Base-by-base conservation (phyloP, 495 filamentous ascomycete species). In the Penicillium parvum region DNA sequence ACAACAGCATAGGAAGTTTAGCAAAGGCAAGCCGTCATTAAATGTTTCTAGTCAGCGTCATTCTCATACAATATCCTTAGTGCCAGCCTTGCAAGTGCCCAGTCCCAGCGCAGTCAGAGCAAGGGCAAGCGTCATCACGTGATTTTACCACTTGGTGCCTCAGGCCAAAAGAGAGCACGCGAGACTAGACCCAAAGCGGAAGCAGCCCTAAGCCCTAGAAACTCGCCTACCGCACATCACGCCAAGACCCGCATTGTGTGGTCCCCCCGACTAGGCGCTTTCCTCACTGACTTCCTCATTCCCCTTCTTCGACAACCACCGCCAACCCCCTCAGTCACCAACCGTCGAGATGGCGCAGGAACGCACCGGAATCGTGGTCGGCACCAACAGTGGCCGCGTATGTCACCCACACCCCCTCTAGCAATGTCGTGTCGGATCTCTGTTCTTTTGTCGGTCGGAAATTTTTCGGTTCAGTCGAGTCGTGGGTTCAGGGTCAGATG, bases 311-410 rank as follows among this genome's bases (percentile, higher is more conserved):
- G 65, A 63, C 65, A 71, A 71, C 65, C 61, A 57, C 63, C 68
- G 65, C 62, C 68, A 68, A 71, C 57, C 63, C 60, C 54, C 42
- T 45, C 63, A 69, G 53, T 58, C 64, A 56, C 55, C 58, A 65
- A 67, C 60, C 65, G 61, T 65, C 61, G 63, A 68, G 63, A 83
- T 81, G 77, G 75, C 75, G 45, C 72, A 74, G 63, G 79, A 81
- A 70, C 79, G 81, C 64, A 78, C 75, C 68, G 87, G 87, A 71
- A 77, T 95, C 60, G 74, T 81, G 71, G 73, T 82, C 64, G 90
- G 90, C 63, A 66, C 88, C 61, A 95, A 96, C 76, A 82, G 79
- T 67, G 90, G 90, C 66, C 85, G 92, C 74, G 88, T 92, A 89
- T 63, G 82, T 77, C 57, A 42, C 52, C 25, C 49, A 47, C 40